These are phyloP conservation scores for Phyllosticta paracitricarpa DNA, from an alignment of 2,329 filamentous ascomycete genomes.

Conservation along the genomic window DNA sequence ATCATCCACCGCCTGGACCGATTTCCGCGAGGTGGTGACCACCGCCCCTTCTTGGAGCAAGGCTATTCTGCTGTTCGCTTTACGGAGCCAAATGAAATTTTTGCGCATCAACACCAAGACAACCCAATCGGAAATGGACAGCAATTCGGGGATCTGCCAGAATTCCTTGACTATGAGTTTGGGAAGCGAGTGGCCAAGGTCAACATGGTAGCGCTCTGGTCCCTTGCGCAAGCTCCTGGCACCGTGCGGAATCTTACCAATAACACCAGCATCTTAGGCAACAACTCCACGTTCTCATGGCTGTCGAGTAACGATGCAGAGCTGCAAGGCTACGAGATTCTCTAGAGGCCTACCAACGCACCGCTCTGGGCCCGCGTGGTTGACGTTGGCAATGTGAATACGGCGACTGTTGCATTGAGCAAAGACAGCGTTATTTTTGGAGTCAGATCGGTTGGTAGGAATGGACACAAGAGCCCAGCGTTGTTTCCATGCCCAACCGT, in stretches of 20 bases:
- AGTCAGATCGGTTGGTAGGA: constrained; percentile 40
- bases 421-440: constrained; percentile 53
- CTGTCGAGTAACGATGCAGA: constrained; percentile 28
- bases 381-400: constrained; percentile 39
- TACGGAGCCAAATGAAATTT: constrained; percentile 50
- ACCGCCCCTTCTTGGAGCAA: constrained; percentile 44
- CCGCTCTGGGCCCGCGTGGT: constrained; percentile 42
- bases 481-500: constrained; percentile 32
- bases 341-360: constrained; percentile 44
- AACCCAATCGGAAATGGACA: constrained; percentile 39
- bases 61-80: constrained; percentile 47
- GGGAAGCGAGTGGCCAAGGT: constrained; percentile 45
- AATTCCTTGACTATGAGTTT: constrained; percentile 49
- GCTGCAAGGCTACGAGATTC: constrained; percentile 43
- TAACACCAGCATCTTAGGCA: constrained; percentile 37
- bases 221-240: constrained; percentile 42
- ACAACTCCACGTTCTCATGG: constrained; percentile 44
- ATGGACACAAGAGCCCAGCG: constrained; percentile 43
- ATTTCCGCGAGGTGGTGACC: constrained; percentile 48
- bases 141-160: constrained; percentile 45
- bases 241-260: constrained; percentile 41
- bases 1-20: constrained; percentile 48
- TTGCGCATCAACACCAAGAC: constrained; percentile 49
- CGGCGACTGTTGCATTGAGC: constrained; percentile 38
- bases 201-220: constrained; percentile 46